These are phyloP conservation scores for Calycina herbarum DNA, from an alignment of 2,329 filamentous ascomycete species.

Conservation along the genomic window DNA sequence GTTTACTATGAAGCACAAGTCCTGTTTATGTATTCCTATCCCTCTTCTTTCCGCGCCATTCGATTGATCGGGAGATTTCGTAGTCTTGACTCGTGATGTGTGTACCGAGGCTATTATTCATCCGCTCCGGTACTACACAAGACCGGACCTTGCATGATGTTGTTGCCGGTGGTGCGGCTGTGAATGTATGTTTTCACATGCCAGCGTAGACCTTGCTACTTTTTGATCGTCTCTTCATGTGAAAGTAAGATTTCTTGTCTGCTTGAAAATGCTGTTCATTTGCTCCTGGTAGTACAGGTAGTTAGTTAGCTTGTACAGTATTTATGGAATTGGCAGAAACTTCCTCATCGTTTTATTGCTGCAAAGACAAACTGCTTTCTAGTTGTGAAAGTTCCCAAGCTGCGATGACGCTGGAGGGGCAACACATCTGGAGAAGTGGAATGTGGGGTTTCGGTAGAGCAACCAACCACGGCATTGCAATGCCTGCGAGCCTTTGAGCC, in stretches of 20 bases:
- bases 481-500: conserved; percentile 12
- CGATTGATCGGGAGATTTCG: not conserved
- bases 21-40: not conserved
- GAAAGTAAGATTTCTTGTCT: not conserved
- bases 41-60: not conserved
- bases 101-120: conserved; percentile 10
- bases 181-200: conserved; percentile 9
- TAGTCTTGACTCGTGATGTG: conserved; percentile 9
- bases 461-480: conserved; percentile 17
- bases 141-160: conserved; percentile 4
- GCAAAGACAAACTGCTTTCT: not conserved
- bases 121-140: conserved; percentile 4
- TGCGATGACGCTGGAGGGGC: conserved; percentile 1
- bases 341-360: too few species aligned
- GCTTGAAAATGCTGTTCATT: too few species aligned
- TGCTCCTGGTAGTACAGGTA: too few species aligned
- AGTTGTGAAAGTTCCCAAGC: not conserved
- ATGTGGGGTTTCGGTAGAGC: conserved; percentile 8
- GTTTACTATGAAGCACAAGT: not conserved
- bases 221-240: not conserved
- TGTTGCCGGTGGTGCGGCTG: not conserved
- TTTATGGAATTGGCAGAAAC: too few species aligned
- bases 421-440: conserved; percentile 1
- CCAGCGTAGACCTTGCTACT: not conserved
- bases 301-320: too few species aligned